These are phyloP conservation scores for Penicillium sp. DNA, from an alignment of 2,329 filamentous ascomycete species.

Conservation along the genomic window DNA sequence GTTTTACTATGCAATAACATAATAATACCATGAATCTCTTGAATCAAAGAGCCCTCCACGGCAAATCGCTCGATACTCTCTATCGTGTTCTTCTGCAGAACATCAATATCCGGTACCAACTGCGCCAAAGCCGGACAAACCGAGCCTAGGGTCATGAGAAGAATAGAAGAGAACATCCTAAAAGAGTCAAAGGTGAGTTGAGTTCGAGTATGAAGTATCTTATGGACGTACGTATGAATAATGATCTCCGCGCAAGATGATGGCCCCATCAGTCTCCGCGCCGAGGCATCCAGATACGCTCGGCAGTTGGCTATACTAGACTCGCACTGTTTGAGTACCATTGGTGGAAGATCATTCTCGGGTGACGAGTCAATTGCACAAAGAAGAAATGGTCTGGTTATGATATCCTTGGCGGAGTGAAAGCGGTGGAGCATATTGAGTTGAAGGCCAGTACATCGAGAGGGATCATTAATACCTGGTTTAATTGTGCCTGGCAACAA, in stretches of 20 bases:
- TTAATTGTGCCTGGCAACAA: slow-evolving; percentile 2
- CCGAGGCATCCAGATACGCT: slow-evolving; percentile 3
- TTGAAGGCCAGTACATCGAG: slow-evolving; percentile 6
- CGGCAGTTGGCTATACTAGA: slow-evolving; percentile 5
- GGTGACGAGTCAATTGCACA: slow-evolving; percentile 1
- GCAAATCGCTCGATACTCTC: slow-evolving; percentile 1
- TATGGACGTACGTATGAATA: slow-evolving; percentile 3
- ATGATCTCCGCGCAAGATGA: slow-evolving; percentile 5
- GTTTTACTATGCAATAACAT: slow-evolving; percentile 7
- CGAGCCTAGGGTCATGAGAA: slow-evolving; percentile 6
- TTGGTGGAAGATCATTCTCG: slow-evolving; percentile 3
- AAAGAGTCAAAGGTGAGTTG: background rate
- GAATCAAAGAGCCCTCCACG: slow-evolving; percentile 1
- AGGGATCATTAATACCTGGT: slow-evolving; percentile 3
- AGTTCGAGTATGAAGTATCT: no score
- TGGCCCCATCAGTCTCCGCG: slow-evolving; percentile 1
- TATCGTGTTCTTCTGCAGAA: slow-evolving; percentile 4
- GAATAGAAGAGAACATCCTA: slow-evolving; percentile 10
- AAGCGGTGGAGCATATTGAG: slow-evolving; percentile 10
- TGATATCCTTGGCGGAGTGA: slow-evolving; percentile 9
- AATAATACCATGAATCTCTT: slow-evolving; percentile 7
- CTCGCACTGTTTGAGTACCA: slow-evolving; percentile 8
- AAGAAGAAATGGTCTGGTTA: slow-evolving; percentile 8
- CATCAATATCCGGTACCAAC: slow-evolving; percentile 6
- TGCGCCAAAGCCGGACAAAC: slow-evolving; percentile 5